These are phyloP conservation scores for Cystofilobasidium macerans DNA, from an alignment of 768 basidiomycete species.

Conservation along the genomic window DNA sequence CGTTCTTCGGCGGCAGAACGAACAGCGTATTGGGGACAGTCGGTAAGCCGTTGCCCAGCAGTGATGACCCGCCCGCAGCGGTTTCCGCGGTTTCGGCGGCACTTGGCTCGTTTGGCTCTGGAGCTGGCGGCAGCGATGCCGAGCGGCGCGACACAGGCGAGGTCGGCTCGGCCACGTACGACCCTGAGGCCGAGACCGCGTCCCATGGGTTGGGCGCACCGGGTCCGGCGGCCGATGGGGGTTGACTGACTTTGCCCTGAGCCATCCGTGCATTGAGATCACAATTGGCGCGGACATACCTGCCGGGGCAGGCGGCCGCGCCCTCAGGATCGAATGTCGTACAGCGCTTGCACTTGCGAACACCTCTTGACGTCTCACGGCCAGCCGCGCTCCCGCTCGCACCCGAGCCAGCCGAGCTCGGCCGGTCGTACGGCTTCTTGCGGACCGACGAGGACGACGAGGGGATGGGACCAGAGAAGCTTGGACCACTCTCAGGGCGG, in stretches of 20 bases:
- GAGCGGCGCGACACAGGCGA: neutral
- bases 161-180: neutral
- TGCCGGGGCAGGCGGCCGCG: neutral
- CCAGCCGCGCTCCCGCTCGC: too few relatives aligned
- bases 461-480: too few relatives aligned
- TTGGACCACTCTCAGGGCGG: too few relatives aligned
- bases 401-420: neutral
- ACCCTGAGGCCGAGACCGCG: neutral
- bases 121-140: neutral
- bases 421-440: neutral
- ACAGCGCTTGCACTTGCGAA: slow-evolving; percentile 9
- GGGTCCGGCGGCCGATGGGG: neutral
- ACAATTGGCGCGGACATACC: slow-evolving; percentile 5
- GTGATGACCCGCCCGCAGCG: neutral
- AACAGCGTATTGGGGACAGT: neutral
- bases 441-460: too few relatives aligned
- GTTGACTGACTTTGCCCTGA: neutral
- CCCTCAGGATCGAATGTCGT: neutral
- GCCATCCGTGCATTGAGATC: neutral
- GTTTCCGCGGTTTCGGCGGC: too few relatives aligned
- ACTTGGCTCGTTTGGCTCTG: too few relatives aligned
- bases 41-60: too few relatives aligned
- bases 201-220: neutral
- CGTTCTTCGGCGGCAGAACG: neutral
- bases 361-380: neutral